Conservation (phyloP, 225 moss, liverwort and hornwort species). For the Pseudoscleropodium purum region DNA sequence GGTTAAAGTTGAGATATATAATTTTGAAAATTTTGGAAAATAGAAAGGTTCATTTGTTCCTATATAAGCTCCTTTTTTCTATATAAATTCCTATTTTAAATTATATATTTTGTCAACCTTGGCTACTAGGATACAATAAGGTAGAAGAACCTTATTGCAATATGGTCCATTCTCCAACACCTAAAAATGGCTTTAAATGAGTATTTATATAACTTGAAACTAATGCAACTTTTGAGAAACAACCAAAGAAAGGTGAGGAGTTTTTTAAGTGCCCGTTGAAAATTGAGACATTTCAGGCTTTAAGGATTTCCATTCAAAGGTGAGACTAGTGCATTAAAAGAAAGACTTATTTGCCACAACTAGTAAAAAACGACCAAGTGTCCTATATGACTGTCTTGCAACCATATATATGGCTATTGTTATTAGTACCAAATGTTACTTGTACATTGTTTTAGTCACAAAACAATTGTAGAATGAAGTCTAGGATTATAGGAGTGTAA, state of each 20-base stretch:
- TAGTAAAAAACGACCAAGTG: too few relatives aligned
- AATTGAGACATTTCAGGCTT: background rate
- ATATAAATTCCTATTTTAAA: background rate
- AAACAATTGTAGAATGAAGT: too few relatives aligned
- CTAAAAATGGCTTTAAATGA: background rate
- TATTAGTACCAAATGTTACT: too few relatives aligned
- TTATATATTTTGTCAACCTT: background rate
- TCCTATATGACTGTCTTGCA: too few relatives aligned
- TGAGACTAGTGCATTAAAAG: background rate
- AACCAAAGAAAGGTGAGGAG: background rate
- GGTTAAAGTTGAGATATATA: background rate
- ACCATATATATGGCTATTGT: too few relatives aligned
- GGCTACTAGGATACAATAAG: accelerated
- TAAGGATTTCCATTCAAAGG: background rate
- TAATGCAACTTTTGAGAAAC: background rate
- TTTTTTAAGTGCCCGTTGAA: background rate
- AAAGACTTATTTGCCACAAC: too few relatives aligned
- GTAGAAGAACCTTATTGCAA: background rate
- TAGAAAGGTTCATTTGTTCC: background rate
- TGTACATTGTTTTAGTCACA: too few relatives aligned
- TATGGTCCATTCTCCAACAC: accelerated
- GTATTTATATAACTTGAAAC: background rate
- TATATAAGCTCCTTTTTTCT: background rate
- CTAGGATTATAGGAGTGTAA: too few relatives aligned
- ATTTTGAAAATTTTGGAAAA: background rate